phyloP scores from a whole-genome alignment of 1,139 yeast genomes.

The Eremothecium sinecaudum region DNA sequence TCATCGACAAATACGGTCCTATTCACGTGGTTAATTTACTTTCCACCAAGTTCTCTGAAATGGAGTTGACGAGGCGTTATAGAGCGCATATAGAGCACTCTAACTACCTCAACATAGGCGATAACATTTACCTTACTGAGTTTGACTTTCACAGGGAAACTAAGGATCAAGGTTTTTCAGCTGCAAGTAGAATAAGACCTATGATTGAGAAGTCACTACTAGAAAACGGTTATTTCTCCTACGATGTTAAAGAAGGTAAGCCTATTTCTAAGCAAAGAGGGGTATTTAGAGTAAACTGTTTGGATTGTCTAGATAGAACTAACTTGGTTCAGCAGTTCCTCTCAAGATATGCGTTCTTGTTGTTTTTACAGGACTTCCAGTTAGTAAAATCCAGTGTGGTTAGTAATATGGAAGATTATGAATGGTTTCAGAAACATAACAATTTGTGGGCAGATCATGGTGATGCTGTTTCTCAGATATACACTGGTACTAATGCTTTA shows the following conservation, averaged over 20 bases:
- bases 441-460: conserved; percentile 97
- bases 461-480: conserved; percentile 90
- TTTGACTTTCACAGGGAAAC: conserved; percentile 95
- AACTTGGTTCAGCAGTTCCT: conserved; percentile 86
- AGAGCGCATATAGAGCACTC: conserved; percentile 39
- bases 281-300: conserved; percentile 82
- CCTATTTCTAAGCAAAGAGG: conserved; percentile 74
- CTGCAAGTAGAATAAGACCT: conserved; percentile 65
- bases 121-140: conserved; percentile 55
- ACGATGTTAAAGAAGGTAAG: conserved; percentile 41
- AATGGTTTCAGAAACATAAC: conserved; percentile 59
- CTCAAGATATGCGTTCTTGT: conserved; percentile 54
- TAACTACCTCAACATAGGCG: conserved; percentile 32
- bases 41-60: conserved; percentile 70
- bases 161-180: conserved; percentile 75
- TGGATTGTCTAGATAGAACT: conserved; percentile 92
- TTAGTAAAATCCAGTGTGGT: conserved; percentile 28
- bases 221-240: conserved; percentile 73
- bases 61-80: conserved; percentile 62
- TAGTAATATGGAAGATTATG: conserved; percentile 30
- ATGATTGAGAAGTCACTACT: conserved; percentile 54
- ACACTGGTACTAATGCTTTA: conserved; percentile 94
- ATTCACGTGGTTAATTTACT: conserved; percentile 79
- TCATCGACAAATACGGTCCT: conserved; percentile 70
- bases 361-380: conserved; percentile 47